Evolutionary conservation across 805 yeast genomes (phyloP).

Genomic region (Suhomyces sp.): DNA sequence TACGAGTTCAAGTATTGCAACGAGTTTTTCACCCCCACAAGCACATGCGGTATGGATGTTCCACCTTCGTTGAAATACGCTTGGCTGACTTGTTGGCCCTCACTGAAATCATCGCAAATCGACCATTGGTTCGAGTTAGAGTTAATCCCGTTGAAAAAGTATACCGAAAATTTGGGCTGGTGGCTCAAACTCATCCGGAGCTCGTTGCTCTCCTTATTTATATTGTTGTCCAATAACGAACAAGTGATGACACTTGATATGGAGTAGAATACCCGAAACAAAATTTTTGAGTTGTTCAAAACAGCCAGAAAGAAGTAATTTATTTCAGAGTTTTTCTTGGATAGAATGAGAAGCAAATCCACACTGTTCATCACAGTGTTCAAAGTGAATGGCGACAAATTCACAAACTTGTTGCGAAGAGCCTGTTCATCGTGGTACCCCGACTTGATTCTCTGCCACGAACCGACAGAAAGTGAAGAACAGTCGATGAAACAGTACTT

Average conservation of each 20-base stretch:
- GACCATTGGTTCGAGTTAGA: constrained; percentile 67
- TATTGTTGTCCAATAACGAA: constrained; percentile 50
- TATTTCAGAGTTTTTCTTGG: constrained; percentile 67
- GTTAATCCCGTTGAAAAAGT: constrained; percentile 56
- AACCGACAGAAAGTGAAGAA: constrained; percentile 66
- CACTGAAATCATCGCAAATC: constrained; percentile 79
- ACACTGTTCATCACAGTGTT: constrained; percentile 64
- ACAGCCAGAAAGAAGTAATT: constrained; percentile 78
- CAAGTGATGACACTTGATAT: constrained; percentile 57
- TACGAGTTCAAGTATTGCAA: constrained; percentile 53
- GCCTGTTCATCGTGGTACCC: constrained; percentile 48
- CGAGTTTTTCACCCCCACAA: constrained; percentile 55
- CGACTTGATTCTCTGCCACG: constrained; percentile 75
- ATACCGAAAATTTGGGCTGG: constrained; percentile 77
- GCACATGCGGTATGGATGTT: constrained; percentile 62
- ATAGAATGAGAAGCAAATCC: constrained; percentile 67
- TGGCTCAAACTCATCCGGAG: constrained; percentile 49
- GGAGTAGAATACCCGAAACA: constrained; percentile 73
- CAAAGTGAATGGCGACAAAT: constrained; percentile 65
- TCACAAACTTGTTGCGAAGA: constrained; percentile 47
- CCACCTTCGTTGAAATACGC: constrained; percentile 62
- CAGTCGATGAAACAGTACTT: constrained; percentile 69
- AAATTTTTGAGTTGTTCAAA: constrained; percentile 61
- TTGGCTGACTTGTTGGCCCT: constrained; percentile 73
- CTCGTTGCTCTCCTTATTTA: constrained; percentile 42